phyloP scores from a whole-genome alignment of 331 rosid genomes.

The Pyracantha coccinea region DNA sequence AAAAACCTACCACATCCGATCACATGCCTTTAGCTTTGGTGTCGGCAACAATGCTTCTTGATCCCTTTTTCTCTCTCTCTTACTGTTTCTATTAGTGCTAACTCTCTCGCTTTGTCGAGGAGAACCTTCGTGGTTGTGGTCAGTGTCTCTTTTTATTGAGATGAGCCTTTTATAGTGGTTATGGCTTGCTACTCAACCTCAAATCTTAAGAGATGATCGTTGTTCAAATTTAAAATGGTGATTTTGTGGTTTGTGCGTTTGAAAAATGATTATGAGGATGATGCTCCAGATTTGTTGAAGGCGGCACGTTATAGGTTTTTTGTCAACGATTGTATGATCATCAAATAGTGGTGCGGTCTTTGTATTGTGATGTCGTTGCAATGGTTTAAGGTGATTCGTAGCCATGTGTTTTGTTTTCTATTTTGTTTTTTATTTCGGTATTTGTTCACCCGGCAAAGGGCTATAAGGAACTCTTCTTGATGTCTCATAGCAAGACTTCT shows the following conservation, averaged over 20 bases:
- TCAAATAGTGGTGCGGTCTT: not conserved
- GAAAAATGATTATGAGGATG: not conserved
- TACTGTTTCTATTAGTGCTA: not conserved
- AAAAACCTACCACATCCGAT: not conserved
- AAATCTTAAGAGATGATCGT: not conserved
- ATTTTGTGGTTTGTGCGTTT: not conserved
- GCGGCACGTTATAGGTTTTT: not conserved
- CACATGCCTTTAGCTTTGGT: not conserved
- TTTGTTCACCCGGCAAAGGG: not conserved
- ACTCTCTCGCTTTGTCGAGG: not conserved
- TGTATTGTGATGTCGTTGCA: not conserved
- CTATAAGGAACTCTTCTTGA: not conserved
- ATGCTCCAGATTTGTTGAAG: not conserved
- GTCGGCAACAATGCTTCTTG: rapidly evolving
- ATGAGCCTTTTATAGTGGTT: not conserved
- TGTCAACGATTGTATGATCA: not conserved
- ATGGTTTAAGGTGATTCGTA: not conserved
- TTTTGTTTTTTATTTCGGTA: not conserved
- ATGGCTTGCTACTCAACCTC: not conserved
- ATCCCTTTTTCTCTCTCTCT: not conserved
- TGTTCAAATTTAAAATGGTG: not conserved
- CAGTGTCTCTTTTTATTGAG: too few species aligned
- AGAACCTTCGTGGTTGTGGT: not conserved
- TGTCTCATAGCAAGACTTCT: not conserved
- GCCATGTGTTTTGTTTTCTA: not conserved